A percentile compares a stretch with the other conserved stretches of the same genome.
Conservation (phyloP, 2,329 filamentous ascomycete species). For the Colletotrichum shisoi region DNA sequence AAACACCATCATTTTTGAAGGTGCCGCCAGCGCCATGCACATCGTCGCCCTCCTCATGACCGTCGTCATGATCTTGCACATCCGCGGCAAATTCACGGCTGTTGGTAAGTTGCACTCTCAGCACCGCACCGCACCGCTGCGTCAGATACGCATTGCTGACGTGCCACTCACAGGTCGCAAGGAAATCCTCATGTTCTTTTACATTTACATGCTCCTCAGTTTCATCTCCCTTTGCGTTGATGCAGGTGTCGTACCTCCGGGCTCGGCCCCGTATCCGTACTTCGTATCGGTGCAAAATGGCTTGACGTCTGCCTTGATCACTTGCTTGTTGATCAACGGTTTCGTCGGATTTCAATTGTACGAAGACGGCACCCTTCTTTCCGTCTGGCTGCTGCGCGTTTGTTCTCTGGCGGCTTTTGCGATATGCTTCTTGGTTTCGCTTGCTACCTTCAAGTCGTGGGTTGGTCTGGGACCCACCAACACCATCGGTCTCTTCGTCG, state of each 20-base stretch:
- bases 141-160: neutral
- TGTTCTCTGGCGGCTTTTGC: conserved; percentile 82
- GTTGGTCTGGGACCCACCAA: conserved; percentile 84
- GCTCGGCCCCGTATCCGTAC: conserved; percentile 82
- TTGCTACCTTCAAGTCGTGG: conserved; percentile 93
- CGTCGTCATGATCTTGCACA: conserved; percentile 95
- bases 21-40: conserved; percentile 88
- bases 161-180: conserved; percentile 59
- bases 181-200: conserved; percentile 89
- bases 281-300: conserved; percentile 90
- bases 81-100: conserved; percentile 96
- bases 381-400: conserved; percentile 88
- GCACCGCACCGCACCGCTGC: neutral
- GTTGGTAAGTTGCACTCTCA: conserved; percentile 71
- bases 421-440: conserved; percentile 84
- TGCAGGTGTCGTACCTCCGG: conserved; percentile 87
- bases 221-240: conserved; percentile 90
- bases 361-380: conserved; percentile 92
- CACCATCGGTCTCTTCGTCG: conserved; percentile 87
- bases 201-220: conserved; percentile 90
- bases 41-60: conserved; percentile 92
- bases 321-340: conserved; percentile 91
- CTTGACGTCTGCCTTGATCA: conserved; percentile 83
- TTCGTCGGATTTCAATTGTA: conserved; percentile 99
- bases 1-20: conserved; percentile 98